phyloP scores from a whole-genome alignment of 345 rosid species.

The Eucalyptus dawsonii region DNA sequence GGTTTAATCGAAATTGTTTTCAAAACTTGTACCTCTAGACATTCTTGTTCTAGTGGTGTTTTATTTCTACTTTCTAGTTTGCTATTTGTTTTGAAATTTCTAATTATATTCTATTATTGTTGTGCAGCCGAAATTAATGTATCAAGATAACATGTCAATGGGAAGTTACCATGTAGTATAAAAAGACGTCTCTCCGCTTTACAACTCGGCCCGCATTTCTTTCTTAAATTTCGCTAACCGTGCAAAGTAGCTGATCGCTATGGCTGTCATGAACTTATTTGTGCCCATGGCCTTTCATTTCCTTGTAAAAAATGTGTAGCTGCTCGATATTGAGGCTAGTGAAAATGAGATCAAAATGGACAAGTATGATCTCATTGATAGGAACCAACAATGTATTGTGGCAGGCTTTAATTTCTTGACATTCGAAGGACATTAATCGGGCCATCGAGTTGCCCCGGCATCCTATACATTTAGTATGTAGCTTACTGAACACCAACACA shows the following conservation, averaged over 20 bases:
- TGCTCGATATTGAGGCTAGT: neutral
- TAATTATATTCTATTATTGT: no score
- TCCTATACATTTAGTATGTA: neutral
- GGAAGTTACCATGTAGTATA: no score
- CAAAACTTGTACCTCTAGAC: no score
- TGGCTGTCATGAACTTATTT: neutral
- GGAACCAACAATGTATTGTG: neutral
- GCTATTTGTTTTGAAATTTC: no score
- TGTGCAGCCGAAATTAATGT: no score
- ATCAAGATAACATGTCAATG: no score
- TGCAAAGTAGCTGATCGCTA: neutral
- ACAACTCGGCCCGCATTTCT: neutral
- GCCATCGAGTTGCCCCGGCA: neutral
- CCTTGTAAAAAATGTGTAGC: neutral
- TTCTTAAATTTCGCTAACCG: neutral
- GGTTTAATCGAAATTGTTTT: no score
- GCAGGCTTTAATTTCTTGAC: neutral
- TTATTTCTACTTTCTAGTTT: no score
- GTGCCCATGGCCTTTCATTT: neutral
- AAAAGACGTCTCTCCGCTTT: neutral
- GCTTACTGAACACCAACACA: neutral
- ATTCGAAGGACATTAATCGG: neutral
- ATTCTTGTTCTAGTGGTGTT: no score
- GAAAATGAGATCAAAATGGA: neutral
- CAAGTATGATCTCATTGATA: neutral